Base-by-base conservation (phyloP, 2,329 filamentous ascomycete species). In the Aspergillus intermedius region DNA sequence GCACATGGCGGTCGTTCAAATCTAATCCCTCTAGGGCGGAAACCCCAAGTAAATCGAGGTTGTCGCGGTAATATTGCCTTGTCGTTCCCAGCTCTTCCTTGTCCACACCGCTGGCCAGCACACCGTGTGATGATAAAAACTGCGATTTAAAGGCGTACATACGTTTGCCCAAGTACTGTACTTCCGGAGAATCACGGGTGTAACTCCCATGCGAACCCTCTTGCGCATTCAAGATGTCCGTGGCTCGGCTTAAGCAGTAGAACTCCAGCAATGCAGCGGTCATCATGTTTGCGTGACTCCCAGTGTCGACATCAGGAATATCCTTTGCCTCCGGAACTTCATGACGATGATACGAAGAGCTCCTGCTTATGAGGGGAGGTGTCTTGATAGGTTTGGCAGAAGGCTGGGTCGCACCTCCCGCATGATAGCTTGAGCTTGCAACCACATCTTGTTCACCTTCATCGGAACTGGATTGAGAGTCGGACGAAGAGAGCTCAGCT, bases 201-300 rank as follows among this genome's bases (percentile, higher is more conserved):
- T 65, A 74, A 15, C 51, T 57, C 45, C 57, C 58, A 19, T 55
- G 56, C 12, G 62, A 66, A 30, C 68, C 66, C 23, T 60, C 50
- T 30, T 70, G 64, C 8, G 62, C 60, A 58, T 74, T 75, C 34
- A 75, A 61, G 43, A 73, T 63, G 40, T 74, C 72, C 19, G 67
- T 66, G n/a, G 72, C 72, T 47, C 68, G 66, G 32, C 58, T 71
- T 12, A 68, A 55, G 44, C 70, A 74, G 51, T 71, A 74, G 48
- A 73, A 74, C 48, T 74, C 72, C 4, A 75, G 60, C 12, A 75
- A 56, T 1, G 72, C 69, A 12, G 69, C 61, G 13, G 72, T 72
- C 65, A 75, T 68, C 41, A 73, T 59, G 32, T 67, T 65, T 32
- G 66, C 60, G 55, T 73, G 70, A 4, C 60, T 63, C 32, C 69